Base-by-base conservation (phyloP, 2,329 filamentous ascomycete species). In the Diaporthe ampelina region DNA sequence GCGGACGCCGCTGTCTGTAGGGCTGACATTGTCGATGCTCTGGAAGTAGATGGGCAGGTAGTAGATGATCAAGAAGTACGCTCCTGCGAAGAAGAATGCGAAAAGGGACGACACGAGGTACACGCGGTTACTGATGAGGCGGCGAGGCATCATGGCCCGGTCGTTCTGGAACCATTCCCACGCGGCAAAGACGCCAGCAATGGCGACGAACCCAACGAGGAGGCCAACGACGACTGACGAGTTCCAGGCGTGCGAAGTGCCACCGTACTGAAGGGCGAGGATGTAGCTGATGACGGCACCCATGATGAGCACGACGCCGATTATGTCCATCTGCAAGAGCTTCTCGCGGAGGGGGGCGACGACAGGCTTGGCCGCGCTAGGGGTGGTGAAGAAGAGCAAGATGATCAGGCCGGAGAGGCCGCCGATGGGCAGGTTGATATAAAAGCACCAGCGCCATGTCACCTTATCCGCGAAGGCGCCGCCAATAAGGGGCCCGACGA, bases 1-100 rank as follows among this genome's bases (percentile, higher is more conserved):
- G 29, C 81, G 80, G 17, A 87, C 81, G 2, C 84, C 85, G 1
- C 79, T 81, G 21, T 80, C 76, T 15, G 82, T 82, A 1, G 85
- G 82, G 15, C 78, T 80, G 52, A 82, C 81, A 19, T 82, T 82
- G 74, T 83, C 84, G 75, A 89, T 82, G 43, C 84, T 83, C 80
- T 90, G 86, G 79, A 90, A 88, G 82, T 87, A 89, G 74, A 89
- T 82, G 1, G 88, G 87, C 7, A 88, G 80, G 75, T 87, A 87
- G 80, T 86, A 87, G 5, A 87, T 79, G 1, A 84, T 80, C 1
- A 88, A 77, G 74, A 88, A 85, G 67, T 86, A 85, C 15, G 83
- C 80, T 3, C 84, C 82, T 19, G 85, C 84, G 24, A 88, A 82
- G 71, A 86, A 83, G 43, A 86, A 82, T 32, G 83, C 82, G 54